Percentiles rank a stretch among this genome's conserved stretches.
These are phyloP conservation scores for Hypoxylon sp. DNA, from an alignment of 2,329 filamentous ascomycete genomes.

Conservation along the genomic window DNA sequence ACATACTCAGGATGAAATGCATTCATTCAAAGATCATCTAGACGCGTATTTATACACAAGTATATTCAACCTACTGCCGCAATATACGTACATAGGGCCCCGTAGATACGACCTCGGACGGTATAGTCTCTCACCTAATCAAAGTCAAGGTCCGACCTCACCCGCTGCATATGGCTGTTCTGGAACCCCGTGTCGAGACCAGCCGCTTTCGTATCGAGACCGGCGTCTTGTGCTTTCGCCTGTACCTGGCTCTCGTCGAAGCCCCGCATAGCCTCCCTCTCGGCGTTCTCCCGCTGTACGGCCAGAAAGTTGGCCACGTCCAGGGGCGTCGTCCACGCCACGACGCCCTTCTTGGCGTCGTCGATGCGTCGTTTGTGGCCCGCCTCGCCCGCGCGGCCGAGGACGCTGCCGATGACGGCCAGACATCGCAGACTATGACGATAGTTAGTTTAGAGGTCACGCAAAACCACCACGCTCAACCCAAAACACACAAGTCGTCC, in stretches of 20 bases:
- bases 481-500: background rate
- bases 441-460: slow-evolving; percentile 43
- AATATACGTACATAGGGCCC: slow-evolving; percentile 7
- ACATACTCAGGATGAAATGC: background rate
- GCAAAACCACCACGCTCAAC: background rate
- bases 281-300: slow-evolving; percentile 38
- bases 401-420: slow-evolving; percentile 83
- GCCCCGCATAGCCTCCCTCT: background rate
- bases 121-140: background rate
- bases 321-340: slow-evolving; percentile 70
- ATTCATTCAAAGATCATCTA: background rate
- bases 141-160: slow-evolving; percentile 6
- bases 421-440: slow-evolving; percentile 75
- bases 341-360: slow-evolving; percentile 70
- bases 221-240: too few species aligned
- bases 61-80: slow-evolving; percentile 8
- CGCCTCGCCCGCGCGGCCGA: slow-evolving; percentile 85
- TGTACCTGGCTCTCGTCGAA: background rate
- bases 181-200: slow-evolving; percentile 8
- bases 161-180: background rate
- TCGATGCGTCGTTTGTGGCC: slow-evolving; percentile 77
- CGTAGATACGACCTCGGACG: background rate
- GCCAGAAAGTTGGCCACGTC: slow-evolving; percentile 59
- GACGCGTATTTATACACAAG: slow-evolving; percentile 12
- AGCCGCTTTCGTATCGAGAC: too few species aligned